These are phyloP conservation scores for Globisporangium okanoganense DNA, from an alignment of 352 stramenopile genomes.

Conservation along the genomic window DNA sequence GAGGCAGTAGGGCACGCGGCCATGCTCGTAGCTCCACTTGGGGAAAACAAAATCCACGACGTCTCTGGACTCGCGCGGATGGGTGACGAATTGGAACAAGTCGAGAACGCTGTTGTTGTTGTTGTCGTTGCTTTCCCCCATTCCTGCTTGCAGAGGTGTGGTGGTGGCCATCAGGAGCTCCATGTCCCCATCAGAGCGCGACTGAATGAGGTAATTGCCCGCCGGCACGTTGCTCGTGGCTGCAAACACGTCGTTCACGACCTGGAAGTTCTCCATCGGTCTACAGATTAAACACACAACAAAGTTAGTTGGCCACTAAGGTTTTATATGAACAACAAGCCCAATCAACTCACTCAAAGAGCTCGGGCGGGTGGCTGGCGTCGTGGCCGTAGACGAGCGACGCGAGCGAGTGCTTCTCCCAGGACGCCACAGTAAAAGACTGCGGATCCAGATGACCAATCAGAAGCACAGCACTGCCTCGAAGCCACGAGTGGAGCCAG, in stretches of 20 bases:
- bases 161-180: conserved; percentile 12
- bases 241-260: conserved; percentile 27
- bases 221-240: conserved; percentile 25
- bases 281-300: conserved; percentile 13
- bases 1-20: conserved; percentile 58
- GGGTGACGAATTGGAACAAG: conserved; percentile 8
- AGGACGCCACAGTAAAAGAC: conserved; percentile 29
- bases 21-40: conserved; percentile 33
- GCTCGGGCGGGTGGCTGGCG: conserved; percentile 26
- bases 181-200: conserved; percentile 7
- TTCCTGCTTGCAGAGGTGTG: not conserved
- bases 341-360: conserved; percentile 49
- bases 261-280: conserved; percentile 33
- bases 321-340: not conserved
- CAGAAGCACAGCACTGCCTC: conserved; percentile 49
- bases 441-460: conserved; percentile 42
- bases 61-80: not conserved
- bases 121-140: not conserved
- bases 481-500: conserved; percentile 80
- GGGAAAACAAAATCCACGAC: conserved; percentile 26
- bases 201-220: conserved; percentile 36
- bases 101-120: not conserved
- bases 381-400: conserved; percentile 43
- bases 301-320: not conserved
- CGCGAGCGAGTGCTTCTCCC: conserved; percentile 39